Conservation (phyloP, 208 protist genomes). For the Leishmania braziliensis region DNA sequence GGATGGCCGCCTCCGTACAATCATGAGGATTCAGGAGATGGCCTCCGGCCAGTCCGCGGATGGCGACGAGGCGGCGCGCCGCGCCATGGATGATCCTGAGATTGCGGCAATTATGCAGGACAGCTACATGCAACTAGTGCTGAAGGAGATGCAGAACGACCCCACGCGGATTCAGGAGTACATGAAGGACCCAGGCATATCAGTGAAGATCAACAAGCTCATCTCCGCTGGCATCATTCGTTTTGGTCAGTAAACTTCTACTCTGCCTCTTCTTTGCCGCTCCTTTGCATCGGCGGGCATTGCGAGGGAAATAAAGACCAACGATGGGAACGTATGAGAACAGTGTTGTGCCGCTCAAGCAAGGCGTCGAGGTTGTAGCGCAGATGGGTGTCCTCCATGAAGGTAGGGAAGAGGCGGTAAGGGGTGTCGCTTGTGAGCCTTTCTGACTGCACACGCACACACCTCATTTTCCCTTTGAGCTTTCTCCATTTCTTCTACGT, state of each 20-base stretch:
- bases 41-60: slow-evolving; percentile 74
- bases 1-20: slow-evolving; percentile 85
- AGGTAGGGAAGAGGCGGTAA: neutral
- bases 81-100: slow-evolving; percentile 95
- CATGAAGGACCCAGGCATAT: slow-evolving; percentile 92
- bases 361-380: neutral
- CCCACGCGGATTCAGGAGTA: slow-evolving; percentile 89
- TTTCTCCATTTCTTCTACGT: neutral
- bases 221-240: slow-evolving; percentile 95
- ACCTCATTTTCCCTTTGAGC: neutral
- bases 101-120: slow-evolving; percentile 94
- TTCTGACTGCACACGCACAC: neutral
- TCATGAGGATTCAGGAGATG: slow-evolving; percentile 93
- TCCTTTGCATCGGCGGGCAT: neutral
- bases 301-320: neutral
- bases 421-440: neutral
- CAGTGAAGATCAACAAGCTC: slow-evolving; percentile 96
- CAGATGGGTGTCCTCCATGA: neutral
- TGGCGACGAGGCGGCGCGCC: slow-evolving; percentile 88
- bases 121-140: slow-evolving; percentile 92
- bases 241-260: slow-evolving; percentile 50
- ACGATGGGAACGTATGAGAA: neutral
- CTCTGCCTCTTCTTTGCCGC: slow-evolving; percentile 1
- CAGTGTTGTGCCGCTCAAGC: neutral
- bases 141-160: slow-evolving; percentile 92